Conservation (phyloP, 805 yeast species). For the Lipomyces sp. region DNA sequence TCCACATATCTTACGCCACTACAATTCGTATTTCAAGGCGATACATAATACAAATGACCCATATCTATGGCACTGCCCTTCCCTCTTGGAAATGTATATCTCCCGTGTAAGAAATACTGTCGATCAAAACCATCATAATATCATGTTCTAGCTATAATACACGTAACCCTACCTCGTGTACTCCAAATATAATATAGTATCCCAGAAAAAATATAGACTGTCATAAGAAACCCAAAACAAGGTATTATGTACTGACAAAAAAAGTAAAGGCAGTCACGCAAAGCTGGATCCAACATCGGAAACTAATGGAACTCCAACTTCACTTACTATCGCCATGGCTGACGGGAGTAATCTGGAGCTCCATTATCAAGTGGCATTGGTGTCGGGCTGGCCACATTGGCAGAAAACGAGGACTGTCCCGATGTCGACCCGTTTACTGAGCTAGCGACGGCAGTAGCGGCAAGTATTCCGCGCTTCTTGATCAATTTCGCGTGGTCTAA, state of each 20-base stretch:
- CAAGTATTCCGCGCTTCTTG: slow-evolving; percentile 45
- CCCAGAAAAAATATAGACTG: not conserved
- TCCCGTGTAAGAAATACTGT: too few relatives aligned
- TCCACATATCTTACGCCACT: too few relatives aligned
- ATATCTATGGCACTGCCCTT: too few relatives aligned
- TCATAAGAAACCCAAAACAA: not conserved
- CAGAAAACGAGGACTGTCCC: too few relatives aligned
- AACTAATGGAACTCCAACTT: too few relatives aligned
- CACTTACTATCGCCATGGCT: not conserved
- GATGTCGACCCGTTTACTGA: not conserved
- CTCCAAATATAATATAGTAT: not conserved
- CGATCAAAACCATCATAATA: too few relatives aligned
- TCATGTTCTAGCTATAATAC: not conserved
- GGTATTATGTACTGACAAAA: not conserved
- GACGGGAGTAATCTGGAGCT: not conserved
- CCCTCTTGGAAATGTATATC: too few relatives aligned
- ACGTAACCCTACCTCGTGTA: too few relatives aligned
- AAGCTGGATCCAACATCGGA: too few relatives aligned
- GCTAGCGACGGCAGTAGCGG: not conserved
- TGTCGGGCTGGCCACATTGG: not conserved
- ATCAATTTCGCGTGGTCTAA: slow-evolving; percentile 62
- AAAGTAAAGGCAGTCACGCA: too few relatives aligned
- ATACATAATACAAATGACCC: too few relatives aligned
- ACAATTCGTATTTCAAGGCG: too few relatives aligned
- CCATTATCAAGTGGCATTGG: not conserved